Base-by-base conservation (phyloP, 2,329 filamentous ascomycete species). In the Pochonia chlamydosporia region DNA sequence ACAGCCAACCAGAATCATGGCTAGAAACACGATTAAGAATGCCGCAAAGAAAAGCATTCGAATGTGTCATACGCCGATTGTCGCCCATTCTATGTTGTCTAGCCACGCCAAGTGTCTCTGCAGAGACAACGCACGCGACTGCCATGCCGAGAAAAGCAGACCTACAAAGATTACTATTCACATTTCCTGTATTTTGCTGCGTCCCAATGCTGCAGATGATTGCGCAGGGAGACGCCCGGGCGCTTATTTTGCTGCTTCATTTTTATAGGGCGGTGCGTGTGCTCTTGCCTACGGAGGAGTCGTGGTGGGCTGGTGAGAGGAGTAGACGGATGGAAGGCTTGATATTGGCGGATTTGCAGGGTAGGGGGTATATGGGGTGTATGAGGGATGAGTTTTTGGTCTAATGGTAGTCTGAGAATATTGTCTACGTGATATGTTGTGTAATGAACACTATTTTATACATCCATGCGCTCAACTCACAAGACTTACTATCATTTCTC, bases 41-140 rank as follows among this genome's bases (percentile, higher is more conserved):
- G 16, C n/a, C n/a, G 35, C 35, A 25, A 52, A 8, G 57, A 14
- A 46, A 30, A 3, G 50, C 56, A 6, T 63, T 56, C 51, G 48
- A 52, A 43, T 44, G 53, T 18, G 47, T 54, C 28, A 50, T 49
- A 30, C 49, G 43, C 18, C 48, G 48, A 26, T 45, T 58, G 10
- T 48, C 57, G 0, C 49, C 57, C 9, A 36, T 58, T 3, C 21
- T 59, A 11, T 50, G 47, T 44, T 49, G 52, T 7, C 24, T 43
- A 10, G 31, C 37, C 21, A 13, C 21, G 5, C 16, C 21, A 5
- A 11, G 11, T 8, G 20, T 13, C 20, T 40, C 37, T 10, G 33
- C 33, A 21, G 5, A 20, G n/a, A 20, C 16, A 20, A 9, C 20
- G 5, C 37, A 11, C 23, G n/a, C 14, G n/a, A 8, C 37, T 11